These are phyloP conservation scores for Xylaria sp. DNA, from an alignment of 2,329 filamentous ascomycete species.

Conservation along the genomic window DNA sequence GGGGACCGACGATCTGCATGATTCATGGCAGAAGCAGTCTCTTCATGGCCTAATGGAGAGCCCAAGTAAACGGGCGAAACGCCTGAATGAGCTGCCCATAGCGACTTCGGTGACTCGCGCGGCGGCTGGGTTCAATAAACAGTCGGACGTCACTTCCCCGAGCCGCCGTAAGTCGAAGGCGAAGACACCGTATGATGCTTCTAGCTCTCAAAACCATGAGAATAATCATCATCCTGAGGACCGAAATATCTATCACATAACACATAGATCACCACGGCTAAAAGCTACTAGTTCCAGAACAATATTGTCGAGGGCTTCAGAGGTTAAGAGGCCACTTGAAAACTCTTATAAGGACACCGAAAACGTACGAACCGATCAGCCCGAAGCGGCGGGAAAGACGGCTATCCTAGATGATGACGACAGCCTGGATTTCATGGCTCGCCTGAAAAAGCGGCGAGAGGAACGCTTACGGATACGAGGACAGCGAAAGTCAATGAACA, in stretches of 20 bases:
- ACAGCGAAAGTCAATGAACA: constrained; percentile 38
- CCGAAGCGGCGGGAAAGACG: constrained; percentile 29
- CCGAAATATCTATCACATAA: not conserved
- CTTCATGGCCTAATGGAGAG: constrained; percentile 59
- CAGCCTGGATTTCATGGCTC: constrained; percentile 39
- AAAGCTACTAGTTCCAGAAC: not conserved
- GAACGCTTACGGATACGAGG: constrained; percentile 41
- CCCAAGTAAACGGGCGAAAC: constrained; percentile 48
- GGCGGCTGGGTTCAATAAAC: constrained; percentile 43
- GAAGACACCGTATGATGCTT: not conserved
- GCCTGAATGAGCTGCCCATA: constrained; percentile 40
- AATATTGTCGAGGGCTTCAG: not conserved
- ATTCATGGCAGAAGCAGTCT: constrained; percentile 49
- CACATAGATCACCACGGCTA: constrained; percentile 11
- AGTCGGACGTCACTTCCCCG: constrained; percentile 9
- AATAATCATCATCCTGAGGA: constrained; percentile 4
- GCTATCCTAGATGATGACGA: constrained; percentile 35
- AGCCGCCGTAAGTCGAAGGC: constrained; percentile 7
- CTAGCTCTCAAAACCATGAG: constrained; percentile 44
- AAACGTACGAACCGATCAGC: not conserved
- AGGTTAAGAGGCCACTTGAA: not conserved
- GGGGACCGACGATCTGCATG: constrained; percentile 40
- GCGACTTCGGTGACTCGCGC: constrained; percentile 41
- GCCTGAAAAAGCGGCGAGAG: constrained; percentile 43
- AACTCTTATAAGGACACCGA: not conserved